Evolutionary conservation across 331 rosid genomes (phyloP), one percentile per base, ranked within the genome.

Genomic region (Quercus lobata): DNA sequence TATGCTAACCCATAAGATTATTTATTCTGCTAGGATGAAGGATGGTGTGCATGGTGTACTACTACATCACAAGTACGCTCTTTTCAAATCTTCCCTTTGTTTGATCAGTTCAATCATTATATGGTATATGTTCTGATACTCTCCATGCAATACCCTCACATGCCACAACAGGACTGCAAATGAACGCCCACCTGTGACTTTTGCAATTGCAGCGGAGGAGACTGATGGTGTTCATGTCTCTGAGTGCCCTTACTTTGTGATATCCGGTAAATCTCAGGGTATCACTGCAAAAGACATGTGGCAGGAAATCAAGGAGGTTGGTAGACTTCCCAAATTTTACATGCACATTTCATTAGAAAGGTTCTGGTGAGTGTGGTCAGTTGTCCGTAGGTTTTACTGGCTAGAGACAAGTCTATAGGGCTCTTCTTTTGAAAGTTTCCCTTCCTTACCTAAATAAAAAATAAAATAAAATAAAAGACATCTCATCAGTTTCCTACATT

Each of bases 161-260:
- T 85, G 54, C 76, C 57, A 61, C 66, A 61, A 74, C 91, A 95
- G 97, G 92, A 92, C 92, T 76, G 87, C 91, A 29, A 77, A 80
- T 69, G 96, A 84, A 74, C 86, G 7, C 46, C 77, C 93, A 69
- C 97, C 97, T 4, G 78, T 94, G 78, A 94, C 96, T 29, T 94
- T 89, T 90, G 98, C 97, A 21, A 87, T 94, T 72, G 97, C 97
- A 29, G 97, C 94, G 41, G 82, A 90, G 87, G 92, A 92, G 89
- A 89, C 87, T 73, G 92, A 91, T 70, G 80, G 86, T 69, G 76
- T 92, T 89, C 92, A 84, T 30, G 83, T 95, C 73, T 91, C 98
- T 68, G 90, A 90, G 77, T 95, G 97, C 76, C 97, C 97, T 60
- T 89, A 88, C 80, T 94, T 94, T 88, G 92, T 89, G 71, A 85